Base-by-base conservation (phyloP, 345 rosid genomes). In the Geranium rotundifolium region DNA sequence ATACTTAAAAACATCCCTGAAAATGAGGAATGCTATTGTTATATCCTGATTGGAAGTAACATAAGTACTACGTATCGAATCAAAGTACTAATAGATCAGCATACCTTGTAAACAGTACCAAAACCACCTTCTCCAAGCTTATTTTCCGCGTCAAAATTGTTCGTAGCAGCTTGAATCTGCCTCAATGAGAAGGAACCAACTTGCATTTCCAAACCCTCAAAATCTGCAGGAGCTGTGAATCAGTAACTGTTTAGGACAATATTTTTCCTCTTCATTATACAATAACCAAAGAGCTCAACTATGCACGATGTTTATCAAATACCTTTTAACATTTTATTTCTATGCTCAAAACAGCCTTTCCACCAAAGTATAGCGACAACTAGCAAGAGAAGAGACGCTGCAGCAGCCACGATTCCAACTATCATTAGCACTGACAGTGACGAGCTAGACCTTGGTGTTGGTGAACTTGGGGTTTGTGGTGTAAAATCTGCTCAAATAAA, bases 341-440 rank as follows among this genome's bases (percentile, higher is more conserved):
- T 72, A 30, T 61, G 69, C 63, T 76, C 67, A 55, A 75, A 63
- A 69, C 73, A 77, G 18, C 79, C 75, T 71, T 70, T 77, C 82
- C 88, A 77, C 85, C 82, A 77, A 60, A 84, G 71, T 16, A 72
- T 64, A 2, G 78, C 75, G 14, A 84, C 52, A 65, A 81, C 49
- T 60, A 84, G 73, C 63, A 77, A 63, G 54, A 65, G 55, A 61
- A 66, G 60, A 37, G 63, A 49, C 5, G 68, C 70, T 2, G 65
- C 73, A 63, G 66, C 82, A 16, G 69, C 68, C 59, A 68, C 76
- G 41, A 66, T 71, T 39, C 78, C 80, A 54, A 72, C 62, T 1
- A 59, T 7, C 9, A 29, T 34, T 23, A 23, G 27, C 3, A 58
- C 64, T 14, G 46, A 30, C 5, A 64, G 19, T 30, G 19, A 23